Evolutionary conservation across 2,329 filamentous ascomycete species (phyloP), one percentile per base, ranked within the genome.

Genomic region (Boeremia lycopersici): DNA sequence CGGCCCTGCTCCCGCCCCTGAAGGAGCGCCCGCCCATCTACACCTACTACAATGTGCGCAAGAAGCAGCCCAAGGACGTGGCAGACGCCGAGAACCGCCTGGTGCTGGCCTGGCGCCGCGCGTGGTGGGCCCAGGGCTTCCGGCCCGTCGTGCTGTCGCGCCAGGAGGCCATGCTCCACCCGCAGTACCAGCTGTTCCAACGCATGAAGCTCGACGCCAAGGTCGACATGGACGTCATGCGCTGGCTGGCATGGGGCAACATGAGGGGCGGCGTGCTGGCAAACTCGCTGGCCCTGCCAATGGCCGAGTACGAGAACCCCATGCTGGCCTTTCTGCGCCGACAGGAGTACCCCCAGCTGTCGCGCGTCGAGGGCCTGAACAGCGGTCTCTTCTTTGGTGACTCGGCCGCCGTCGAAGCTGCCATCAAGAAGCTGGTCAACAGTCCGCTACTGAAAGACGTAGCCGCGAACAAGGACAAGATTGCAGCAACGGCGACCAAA

Each of bases 81-180:
- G 84, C 84, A 64, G 84, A 89, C 56, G 89, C 90, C 4, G 90
- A 97, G 72, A 88, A 88, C 68, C 84, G 88, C 54, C 78, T 98
- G 55, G 81, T 98, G 43, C 79, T 96, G 53, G 89, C 90, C 48
- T 98, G 95, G 95, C 85, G 93, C 56, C 85, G 91, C 40, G 93
- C 93, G 2, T 98, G 93, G 92, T 98, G 91, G 90, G 91, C 93
- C 0, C 87, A 96, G 67, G 95, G 93, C 10, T 97, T 98, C 77
- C 86, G 83, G 59, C 93, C 95, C 0, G 82, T 95, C 7, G 89
- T 98, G 35, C 77, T 98, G 51, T 88, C 89, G 45, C 84, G 86
- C 13, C 86, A 84, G 1, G 93, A 98, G 71, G 92, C 93, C 15
- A 89, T 88, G 81, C 87, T 86, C 68, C 95, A 96, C 69, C 90